These are phyloP conservation scores for Chalciporus pseudorubinellus DNA, from an alignment of 768 basidiomycete genomes.

Conservation along the genomic window DNA sequence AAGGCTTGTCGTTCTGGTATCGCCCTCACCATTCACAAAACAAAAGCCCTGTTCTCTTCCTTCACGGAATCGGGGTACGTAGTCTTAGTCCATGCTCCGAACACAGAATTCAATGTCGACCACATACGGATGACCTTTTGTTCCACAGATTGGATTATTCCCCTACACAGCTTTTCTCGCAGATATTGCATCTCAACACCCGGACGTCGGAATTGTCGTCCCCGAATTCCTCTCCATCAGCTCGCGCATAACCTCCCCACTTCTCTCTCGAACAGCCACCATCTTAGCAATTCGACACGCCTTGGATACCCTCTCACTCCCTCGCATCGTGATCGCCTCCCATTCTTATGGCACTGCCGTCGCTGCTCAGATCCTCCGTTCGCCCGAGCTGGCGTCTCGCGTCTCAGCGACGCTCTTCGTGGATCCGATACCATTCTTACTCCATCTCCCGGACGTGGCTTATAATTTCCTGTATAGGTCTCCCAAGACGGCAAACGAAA, in stretches of 20 bases:
- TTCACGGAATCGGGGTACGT: constrained; percentile 68
- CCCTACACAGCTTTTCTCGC: constrained; percentile 54
- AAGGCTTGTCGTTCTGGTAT: constrained; percentile 45
- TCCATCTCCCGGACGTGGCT: constrained; percentile 61
- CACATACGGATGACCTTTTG: not conserved
- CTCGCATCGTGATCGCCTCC: constrained; percentile 43
- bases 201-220: constrained; percentile 56
- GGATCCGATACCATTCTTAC: constrained; percentile 64
- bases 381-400: constrained; percentile 27
- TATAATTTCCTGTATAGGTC: constrained; percentile 64
- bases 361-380: constrained; percentile 51
- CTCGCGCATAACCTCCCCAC: constrained; percentile 56
- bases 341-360: constrained; percentile 67
- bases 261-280: constrained; percentile 41
- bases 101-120: not conserved
- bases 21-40: constrained; percentile 46
- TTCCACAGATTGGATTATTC: constrained; percentile 55
- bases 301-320: constrained; percentile 41
- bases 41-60: constrained; percentile 56
- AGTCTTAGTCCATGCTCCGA: not conserved
- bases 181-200: constrained; percentile 42
- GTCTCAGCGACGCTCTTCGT: constrained; percentile 50
- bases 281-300: constrained; percentile 43
- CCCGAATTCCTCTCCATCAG: constrained; percentile 60
- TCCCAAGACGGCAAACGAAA: constrained; percentile 53